Percentiles rank a stretch among this genome's conserved stretches.
These are phyloP conservation scores for Didymella sp. DNA, from an alignment of 2,329 filamentous ascomycete genomes.

Conservation along the genomic window DNA sequence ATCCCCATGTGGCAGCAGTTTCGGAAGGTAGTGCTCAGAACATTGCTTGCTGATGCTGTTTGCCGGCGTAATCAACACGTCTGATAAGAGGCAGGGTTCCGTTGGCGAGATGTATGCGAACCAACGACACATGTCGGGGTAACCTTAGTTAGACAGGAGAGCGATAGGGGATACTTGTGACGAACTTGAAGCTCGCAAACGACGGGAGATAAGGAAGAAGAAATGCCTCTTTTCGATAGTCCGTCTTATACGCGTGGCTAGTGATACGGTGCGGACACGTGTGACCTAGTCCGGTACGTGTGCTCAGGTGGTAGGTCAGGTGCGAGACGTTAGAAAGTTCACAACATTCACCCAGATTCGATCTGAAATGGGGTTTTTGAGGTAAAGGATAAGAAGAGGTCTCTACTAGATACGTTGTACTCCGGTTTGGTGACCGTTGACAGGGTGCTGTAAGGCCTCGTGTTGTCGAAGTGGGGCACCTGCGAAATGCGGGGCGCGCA, in stretches of 20 bases:
- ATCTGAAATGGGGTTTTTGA: too few species aligned
- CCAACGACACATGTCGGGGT: slow-evolving; percentile 59
- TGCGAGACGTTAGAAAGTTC: neutral
- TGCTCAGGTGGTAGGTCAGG: slow-evolving; percentile 1
- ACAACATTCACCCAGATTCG: neutral
- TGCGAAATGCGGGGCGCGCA: neutral
- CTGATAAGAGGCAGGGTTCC: slow-evolving; percentile 62
- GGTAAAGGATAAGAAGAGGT: too few species aligned
- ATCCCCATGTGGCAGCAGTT: slow-evolving; percentile 56
- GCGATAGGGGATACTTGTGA: too few species aligned
- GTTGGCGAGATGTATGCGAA: slow-evolving; percentile 62
- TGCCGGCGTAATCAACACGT: slow-evolving; percentile 59
- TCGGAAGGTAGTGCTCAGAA: slow-evolving; percentile 61
- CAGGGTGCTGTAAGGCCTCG: neutral
- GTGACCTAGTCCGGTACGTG: slow-evolving; percentile 4
- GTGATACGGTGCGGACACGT: slow-evolving; percentile 1
- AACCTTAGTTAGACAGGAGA: too few species aligned
- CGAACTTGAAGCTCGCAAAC: too few species aligned
- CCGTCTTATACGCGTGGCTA: neutral
- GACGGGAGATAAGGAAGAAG: neutral
- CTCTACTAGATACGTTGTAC: neutral
- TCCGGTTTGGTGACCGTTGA: neutral
- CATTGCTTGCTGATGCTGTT: slow-evolving; percentile 48
- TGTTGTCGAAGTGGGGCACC: neutral
- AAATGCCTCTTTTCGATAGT: neutral